These are phyloP conservation scores for Nakazawaea ambrosiae DNA, from an alignment of 805 yeast genomes.

Conservation along the genomic window DNA sequence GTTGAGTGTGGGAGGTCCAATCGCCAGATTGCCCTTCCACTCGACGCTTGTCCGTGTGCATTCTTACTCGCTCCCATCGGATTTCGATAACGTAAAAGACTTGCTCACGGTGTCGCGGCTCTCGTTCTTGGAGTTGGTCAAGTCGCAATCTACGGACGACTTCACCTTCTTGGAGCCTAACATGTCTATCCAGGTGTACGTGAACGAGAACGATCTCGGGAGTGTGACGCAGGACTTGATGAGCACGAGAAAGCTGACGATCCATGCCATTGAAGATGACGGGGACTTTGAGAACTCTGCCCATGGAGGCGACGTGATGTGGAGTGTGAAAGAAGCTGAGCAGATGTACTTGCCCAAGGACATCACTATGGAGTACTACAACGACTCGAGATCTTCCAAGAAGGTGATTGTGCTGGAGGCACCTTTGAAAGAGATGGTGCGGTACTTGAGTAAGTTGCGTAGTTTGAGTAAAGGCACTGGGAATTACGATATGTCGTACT, in stretches of 20 bases:
- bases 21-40: conserved; percentile 50
- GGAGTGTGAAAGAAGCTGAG: conserved; percentile 53
- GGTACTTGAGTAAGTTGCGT: conserved; percentile 71
- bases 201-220: conserved; percentile 70
- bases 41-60: conserved; percentile 51
- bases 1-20: conserved; percentile 61
- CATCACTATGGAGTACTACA: conserved; percentile 40
- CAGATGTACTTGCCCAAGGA: conserved; percentile 71
- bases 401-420: conserved; percentile 70
- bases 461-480: conserved; percentile 89
- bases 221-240: conserved; percentile 79
- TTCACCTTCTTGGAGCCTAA: conserved; percentile 77
- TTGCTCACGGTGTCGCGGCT: conserved; percentile 39
- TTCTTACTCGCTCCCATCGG: conserved; percentile 48
- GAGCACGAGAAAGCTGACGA: conserved; percentile 68
- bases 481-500: conserved; percentile 68
- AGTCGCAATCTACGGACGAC: conserved; percentile 17
- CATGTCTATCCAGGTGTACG: conserved; percentile 68
- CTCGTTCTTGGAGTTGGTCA: conserved; percentile 33
- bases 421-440: conserved; percentile 86
- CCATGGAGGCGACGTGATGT: conserved; percentile 26
- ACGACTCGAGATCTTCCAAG: conserved; percentile 22
- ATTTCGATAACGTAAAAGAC: conserved; percentile 29
- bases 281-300: conserved; percentile 8
- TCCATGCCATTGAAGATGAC: conserved; percentile 60